Percentiles rank a stretch among this genome's conserved stretches.
These are phyloP conservation scores for Iris macrosiphon DNA, from an alignment of 106 monocot species.

Conservation along the genomic window DNA sequence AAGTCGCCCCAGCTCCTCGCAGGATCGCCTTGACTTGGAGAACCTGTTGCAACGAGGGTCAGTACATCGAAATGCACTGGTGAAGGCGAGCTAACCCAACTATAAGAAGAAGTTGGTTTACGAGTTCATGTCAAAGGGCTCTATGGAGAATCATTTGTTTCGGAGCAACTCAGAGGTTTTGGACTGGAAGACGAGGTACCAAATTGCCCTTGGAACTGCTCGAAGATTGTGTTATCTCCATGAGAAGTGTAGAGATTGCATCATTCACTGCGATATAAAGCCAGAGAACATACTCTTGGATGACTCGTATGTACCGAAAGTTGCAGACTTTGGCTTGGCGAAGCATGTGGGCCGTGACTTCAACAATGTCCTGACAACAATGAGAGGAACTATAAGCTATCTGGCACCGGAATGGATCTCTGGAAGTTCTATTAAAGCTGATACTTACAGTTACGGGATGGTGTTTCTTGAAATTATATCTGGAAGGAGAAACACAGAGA, in stretches of 20 bases:
- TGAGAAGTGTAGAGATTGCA: constrained; percentile 28
- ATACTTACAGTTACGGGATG: constrained; percentile 20
- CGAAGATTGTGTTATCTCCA: constrained; percentile 43
- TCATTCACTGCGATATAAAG: constrained; percentile 17
- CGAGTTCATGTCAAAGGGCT: no score
- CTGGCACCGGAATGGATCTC: constrained; percentile 22
- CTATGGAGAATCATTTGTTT: no score
- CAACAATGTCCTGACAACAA: constrained; percentile 4
- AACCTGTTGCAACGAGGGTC: no score
- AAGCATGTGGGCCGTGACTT: neutral
- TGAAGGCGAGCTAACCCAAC: no score
- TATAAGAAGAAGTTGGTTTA: no score
- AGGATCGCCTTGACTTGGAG: no score
- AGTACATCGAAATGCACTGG: no score
- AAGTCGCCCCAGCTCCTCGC: no score
- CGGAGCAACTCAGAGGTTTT: constrained; percentile 1
- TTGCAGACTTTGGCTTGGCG: constrained; percentile 5
- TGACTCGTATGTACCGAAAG: constrained; percentile 10
- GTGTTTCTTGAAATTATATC: constrained; percentile 16
- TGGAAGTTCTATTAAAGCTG: constrained; percentile 10
- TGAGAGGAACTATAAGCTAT: constrained; percentile 15
- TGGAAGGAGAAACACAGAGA: constrained; percentile 4
- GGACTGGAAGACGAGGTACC: constrained; percentile 30
- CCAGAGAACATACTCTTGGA: constrained; percentile 17
- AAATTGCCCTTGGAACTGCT: constrained; percentile 32